Base-by-base conservation (phyloP, 2,329 filamentous ascomycete species). In the Dothideomycetes sp. region DNA sequence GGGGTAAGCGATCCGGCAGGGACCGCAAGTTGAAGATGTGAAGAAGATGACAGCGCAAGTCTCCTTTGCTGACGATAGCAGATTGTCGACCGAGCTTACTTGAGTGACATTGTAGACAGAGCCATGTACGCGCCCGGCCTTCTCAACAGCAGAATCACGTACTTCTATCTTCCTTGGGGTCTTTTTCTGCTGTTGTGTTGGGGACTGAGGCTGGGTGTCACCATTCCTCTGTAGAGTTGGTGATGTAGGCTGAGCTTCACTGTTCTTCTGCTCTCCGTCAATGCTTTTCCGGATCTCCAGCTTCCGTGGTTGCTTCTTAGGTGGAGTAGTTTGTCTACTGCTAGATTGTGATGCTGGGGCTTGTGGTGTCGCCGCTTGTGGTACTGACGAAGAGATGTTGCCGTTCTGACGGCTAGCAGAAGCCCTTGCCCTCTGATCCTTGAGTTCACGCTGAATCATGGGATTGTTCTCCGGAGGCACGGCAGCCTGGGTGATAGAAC, bases 41-140 rank as follows among this genome's bases (percentile, higher is more conserved):
- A 96, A 96, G 68, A 95, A 95, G 43, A 95, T 72, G 25, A 89
- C 75, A 0, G 84, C 84, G 45, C 81, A 86, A 1, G 82, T 79
- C 4, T 73, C 68, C 19, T 69, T 69, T 0, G 83, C 82, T 2
- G 65, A 64, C 1, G 64, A 58, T 5, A 91, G 65, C 2, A 80
- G 62, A 13, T 64, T 64, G 25, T 85, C 71, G 1, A 91, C 63
- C 19, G 80, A 73, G 4, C 63, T 60, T 4, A 80, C 60, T 16
- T 65, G 76, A 18, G 69, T 74, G 6, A 80, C 73, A 43, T 74
- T 72, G 44, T 74, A 72, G 13, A 93, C 83, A 23, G 62, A 65
- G 3, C 69, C 69, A 15, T 54, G 45, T 6, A 40, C 37, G 5
- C 29, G 22, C 11, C 33, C 37, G 8, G 43, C 33, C 13, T 35